These are phyloP conservation scores for Ajuga chamaepitys DNA, from an alignment of 257 asterid genomes.

Conservation along the genomic window DNA sequence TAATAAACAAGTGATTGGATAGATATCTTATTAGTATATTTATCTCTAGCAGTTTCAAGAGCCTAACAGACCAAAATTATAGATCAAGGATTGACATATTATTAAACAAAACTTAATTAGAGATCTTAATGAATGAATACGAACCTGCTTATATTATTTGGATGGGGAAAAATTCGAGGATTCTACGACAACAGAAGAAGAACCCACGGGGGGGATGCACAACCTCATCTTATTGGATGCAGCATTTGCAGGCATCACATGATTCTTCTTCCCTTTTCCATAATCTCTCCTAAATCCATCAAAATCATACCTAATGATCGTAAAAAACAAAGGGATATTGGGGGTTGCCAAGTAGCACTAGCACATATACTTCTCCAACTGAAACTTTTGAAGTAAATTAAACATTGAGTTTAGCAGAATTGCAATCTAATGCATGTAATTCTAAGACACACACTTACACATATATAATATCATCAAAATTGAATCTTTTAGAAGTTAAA, in stretches of 20 bases:
- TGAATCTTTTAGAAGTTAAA: no score
- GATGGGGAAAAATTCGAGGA: conserved; percentile 40
- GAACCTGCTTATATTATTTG: conserved; percentile 66
- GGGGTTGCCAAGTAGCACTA: conserved; percentile 45
- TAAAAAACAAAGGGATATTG: conserved; percentile 54
- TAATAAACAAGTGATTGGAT: no score
- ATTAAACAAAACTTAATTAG: not conserved
- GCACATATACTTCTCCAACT: conserved; percentile 36
- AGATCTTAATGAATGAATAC: conserved; percentile 19
- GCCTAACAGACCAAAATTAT: conserved; percentile 35
- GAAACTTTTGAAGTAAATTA: conserved; percentile 12
- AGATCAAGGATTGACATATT: conserved; percentile 7
- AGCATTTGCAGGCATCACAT: conserved; percentile 34
- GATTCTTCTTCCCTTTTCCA: conserved; percentile 39
- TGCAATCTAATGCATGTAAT: conserved; percentile 6
- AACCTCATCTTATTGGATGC: conserved; percentile 45
- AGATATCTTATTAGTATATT: conserved; percentile 69
- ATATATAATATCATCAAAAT: conserved; percentile 4
- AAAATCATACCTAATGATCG: conserved; percentile 66
- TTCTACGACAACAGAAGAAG: conserved; percentile 53
- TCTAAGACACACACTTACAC: not conserved
- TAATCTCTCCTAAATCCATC: conserved; percentile 55
- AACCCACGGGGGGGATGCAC: conserved; percentile 55
- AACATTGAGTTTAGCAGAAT: no score
- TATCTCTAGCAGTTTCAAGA: conserved; percentile 62